These are phyloP conservation scores for Hippophae gyantsensis DNA, from an alignment of 306 rosid species.

Conservation along the genomic window DNA sequence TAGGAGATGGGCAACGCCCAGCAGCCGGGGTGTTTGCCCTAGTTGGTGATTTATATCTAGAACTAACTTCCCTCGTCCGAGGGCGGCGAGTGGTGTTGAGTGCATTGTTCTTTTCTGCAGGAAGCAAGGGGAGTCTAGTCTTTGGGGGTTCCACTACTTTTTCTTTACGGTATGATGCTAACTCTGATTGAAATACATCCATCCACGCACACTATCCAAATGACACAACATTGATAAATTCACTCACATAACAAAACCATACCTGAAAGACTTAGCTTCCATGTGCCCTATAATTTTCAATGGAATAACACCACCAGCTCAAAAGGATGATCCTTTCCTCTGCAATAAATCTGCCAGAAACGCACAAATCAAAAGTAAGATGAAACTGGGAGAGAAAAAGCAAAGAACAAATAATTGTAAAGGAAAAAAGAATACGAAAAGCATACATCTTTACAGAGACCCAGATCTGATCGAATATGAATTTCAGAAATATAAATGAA, in stretches of 20 bases:
- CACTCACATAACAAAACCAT: slow-evolving; percentile 33
- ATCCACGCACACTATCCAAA: slow-evolving; percentile 60
- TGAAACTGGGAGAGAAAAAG: slow-evolving; percentile 33
- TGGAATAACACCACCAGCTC: slow-evolving; percentile 35
- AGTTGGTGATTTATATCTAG: slow-evolving; percentile 64
- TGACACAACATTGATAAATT: slow-evolving; percentile 64
- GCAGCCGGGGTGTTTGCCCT: slow-evolving; percentile 35
- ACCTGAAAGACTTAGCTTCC: slow-evolving; percentile 33
- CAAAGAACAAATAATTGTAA: slow-evolving; percentile 38
- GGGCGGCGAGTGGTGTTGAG: slow-evolving; percentile 31
- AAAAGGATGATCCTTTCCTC: slow-evolving; percentile 61
- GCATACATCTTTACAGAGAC: slow-evolving; percentile 61
- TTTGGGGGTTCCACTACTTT: slow-evolving; percentile 31
- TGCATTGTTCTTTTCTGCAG: slow-evolving; percentile 76
- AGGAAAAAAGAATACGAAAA: slow-evolving; percentile 24
- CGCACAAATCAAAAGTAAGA: slow-evolving; percentile 40
- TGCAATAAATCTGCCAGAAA: slow-evolving; percentile 61
- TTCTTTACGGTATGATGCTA: slow-evolving; percentile 53
- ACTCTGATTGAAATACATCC: slow-evolving; percentile 71
- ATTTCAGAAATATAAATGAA: slow-evolving; percentile 26
- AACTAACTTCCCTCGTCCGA: slow-evolving; percentile 54
- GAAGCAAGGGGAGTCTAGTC: slow-evolving; percentile 51
- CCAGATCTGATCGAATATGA: slow-evolving; percentile 47
- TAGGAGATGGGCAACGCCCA: slow-evolving; percentile 73
- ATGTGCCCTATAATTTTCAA: slow-evolving; percentile 25